phyloP scores from a whole-genome alignment of 148 eudicot genomes.

The Rhododendron kiyosumense region DNA sequence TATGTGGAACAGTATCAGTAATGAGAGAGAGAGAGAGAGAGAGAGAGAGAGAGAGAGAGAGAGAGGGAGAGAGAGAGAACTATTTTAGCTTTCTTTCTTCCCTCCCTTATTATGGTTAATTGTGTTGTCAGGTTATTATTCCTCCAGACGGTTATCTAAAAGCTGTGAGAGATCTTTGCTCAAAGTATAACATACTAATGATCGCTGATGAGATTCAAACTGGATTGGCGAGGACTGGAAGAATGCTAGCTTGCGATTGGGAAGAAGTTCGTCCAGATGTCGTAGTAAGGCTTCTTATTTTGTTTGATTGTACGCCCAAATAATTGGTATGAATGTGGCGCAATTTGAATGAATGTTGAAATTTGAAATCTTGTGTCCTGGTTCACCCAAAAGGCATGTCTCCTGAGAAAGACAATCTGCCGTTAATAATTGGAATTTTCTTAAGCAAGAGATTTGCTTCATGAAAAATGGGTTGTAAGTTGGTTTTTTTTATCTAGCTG shows the following conservation, averaged over 20 bases:
- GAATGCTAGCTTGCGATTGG: conserved; percentile 95
- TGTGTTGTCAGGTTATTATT: conserved; percentile 63
- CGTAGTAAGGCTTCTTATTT: conserved; percentile 43
- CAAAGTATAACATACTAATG: conserved; percentile 78
- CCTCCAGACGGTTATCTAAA: conserved; percentile 89
- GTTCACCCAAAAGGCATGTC: not conserved
- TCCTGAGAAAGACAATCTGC: not conserved
- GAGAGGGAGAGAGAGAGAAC: not conserved
- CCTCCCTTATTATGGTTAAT: not conserved
- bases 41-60: not conserved
- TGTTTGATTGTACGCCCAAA: not conserved
- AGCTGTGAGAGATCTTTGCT: conserved; percentile 89
- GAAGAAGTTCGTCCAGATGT: conserved; percentile 83
- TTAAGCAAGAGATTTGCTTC: not conserved
- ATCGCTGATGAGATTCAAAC: conserved; percentile 99
- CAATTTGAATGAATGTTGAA: not conserved
- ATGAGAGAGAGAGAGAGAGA: not conserved
- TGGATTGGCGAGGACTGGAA: conserved; percentile 94
- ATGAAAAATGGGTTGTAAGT: conserved; percentile 2
- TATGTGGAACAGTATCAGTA: not conserved
- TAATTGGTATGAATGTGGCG: not conserved
- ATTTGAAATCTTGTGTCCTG: not conserved
- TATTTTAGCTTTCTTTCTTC: not conserved
- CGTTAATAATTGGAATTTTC: not conserved
- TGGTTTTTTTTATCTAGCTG: not conserved